A percentile compares a stretch with the other conserved stretches of the same genome.
phyloP scores from a whole-genome alignment of 2,329 filamentous ascomycete species.

The Chaetomium strumarium region DNA sequence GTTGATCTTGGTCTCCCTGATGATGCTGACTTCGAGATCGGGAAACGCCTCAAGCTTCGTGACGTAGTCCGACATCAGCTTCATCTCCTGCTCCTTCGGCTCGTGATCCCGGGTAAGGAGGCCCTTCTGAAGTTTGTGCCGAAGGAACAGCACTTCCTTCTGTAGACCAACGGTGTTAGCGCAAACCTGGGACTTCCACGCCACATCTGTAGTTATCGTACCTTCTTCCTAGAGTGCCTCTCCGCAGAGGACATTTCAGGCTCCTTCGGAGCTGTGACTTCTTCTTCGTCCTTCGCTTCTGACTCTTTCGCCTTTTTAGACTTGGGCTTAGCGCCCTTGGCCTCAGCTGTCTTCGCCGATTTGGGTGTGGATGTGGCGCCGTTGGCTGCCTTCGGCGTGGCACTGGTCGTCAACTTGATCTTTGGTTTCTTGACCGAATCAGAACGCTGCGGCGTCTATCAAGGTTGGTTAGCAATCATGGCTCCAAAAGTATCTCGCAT shows the following conservation, averaged over 20 bases:
- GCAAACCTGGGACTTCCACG: not conserved
- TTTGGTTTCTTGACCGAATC: conserved; percentile 64
- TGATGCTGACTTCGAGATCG: conserved; percentile 83
- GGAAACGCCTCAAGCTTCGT: conserved; percentile 71
- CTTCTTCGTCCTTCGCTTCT: conserved; percentile 52
- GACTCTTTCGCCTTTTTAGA: conserved; percentile 52
- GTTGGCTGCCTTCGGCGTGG: conserved; percentile 64
- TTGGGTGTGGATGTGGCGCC: conserved; percentile 49
- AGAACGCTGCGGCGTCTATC: conserved; percentile 49
- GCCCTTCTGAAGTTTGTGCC: conserved; percentile 91
- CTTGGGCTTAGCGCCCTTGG: conserved; percentile 38
- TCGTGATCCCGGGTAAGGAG: conserved; percentile 78
- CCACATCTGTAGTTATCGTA: conserved; percentile 29
- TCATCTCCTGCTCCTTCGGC: conserved; percentile 83
- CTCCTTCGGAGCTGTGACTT: conserved; percentile 44
- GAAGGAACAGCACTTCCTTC: conserved; percentile 82
- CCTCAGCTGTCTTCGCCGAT: conserved; percentile 47
- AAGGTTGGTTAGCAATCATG: conserved; percentile 1
- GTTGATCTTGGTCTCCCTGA: conserved; percentile 92
- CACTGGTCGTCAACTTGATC: conserved; percentile 59
- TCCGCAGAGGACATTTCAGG: conserved; percentile 54
- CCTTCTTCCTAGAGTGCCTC: conserved; percentile 54
- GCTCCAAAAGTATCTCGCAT: no score
- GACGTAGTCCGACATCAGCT: conserved; percentile 69
- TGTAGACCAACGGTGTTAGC: conserved; percentile 29